A percentile compares a stretch with the other conserved stretches of the same genome.
Evolutionary conservation across 2,329 filamentous ascomycete genomes (phyloP).

Genomic region (Sporothrix globosa): DNA sequence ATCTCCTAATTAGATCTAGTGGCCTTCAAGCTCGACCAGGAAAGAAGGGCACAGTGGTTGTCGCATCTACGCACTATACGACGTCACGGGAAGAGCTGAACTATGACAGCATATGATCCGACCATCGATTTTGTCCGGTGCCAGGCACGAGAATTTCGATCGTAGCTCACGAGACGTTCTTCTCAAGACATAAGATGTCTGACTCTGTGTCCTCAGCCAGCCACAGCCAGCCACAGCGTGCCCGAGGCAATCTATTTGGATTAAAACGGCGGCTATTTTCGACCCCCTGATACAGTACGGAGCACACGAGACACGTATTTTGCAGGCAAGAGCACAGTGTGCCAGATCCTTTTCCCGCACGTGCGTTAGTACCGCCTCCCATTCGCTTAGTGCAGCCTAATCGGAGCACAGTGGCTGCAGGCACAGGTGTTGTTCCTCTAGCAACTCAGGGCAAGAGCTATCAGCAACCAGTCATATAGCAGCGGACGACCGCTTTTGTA

Average conservation of each 20-base stretch:
- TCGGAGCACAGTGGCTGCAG: background rate
- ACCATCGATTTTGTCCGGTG: background rate
- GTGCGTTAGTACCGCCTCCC: slow-evolving; percentile 18
- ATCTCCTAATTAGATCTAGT: slow-evolving; percentile 7
- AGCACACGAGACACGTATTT: background rate
- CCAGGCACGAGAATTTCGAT: background rate
- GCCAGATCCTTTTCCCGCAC: slow-evolving; percentile 8
- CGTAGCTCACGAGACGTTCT: slow-evolving; percentile 1
- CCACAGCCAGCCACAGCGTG: slow-evolving; percentile 24
- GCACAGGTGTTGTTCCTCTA: slow-evolving; percentile 28
- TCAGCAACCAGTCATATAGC: slow-evolving; percentile 22
- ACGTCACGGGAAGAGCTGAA: slow-evolving; percentile 15
- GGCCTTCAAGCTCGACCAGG: background rate
- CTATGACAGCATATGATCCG: background rate
- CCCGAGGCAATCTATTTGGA: slow-evolving; percentile 1
- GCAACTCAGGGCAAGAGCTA: slow-evolving; percentile 27
- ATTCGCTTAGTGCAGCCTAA: slow-evolving; percentile 26
- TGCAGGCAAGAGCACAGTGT: slow-evolving; percentile 21
- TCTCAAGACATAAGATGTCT: background rate
- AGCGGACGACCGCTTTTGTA: slow-evolving; percentile 21
- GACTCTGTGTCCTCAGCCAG: background rate
- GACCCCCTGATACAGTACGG: background rate
- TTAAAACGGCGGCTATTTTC: slow-evolving; percentile 14
- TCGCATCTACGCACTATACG: slow-evolving; percentile 20
- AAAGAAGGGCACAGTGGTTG: background rate